These are phyloP conservation scores for Diaporthe batatas DNA, from an alignment of 2,329 filamentous ascomycete genomes.

Conservation along the genomic window DNA sequence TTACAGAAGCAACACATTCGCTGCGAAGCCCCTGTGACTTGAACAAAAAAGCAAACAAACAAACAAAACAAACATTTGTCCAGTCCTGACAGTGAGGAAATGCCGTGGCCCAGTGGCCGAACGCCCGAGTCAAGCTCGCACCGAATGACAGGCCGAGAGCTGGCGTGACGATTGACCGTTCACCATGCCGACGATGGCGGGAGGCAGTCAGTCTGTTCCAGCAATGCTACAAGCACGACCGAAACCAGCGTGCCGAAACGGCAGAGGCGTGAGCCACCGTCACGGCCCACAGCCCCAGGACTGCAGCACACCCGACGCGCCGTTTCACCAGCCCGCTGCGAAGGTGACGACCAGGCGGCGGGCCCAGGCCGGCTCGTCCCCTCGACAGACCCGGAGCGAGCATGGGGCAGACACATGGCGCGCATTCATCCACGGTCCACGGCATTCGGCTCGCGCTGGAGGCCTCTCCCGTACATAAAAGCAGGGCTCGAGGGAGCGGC, in stretches of 20 bases:
- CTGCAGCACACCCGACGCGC: conserved; percentile 19
- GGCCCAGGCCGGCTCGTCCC: conserved; percentile 26
- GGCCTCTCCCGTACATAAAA: conserved; percentile 4
- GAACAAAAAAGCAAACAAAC: no score
- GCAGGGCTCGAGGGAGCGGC: conserved; percentile 10
- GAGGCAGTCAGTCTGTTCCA: neutral
- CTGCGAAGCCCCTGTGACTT: neutral
- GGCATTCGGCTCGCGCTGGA: conserved; percentile 27
- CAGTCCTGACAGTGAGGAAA: neutral
- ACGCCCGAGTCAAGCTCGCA: neutral
- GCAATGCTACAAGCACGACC: neutral
- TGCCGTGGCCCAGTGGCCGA: neutral
- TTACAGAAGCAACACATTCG: neutral
- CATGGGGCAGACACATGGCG: conserved; percentile 26
- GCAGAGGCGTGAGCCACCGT: conserved; percentile 3
- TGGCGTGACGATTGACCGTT: neutral
- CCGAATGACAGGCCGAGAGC: neutral
- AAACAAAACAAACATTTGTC: no score
- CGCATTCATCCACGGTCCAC: conserved; percentile 10
- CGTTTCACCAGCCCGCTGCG: conserved; percentile 37
- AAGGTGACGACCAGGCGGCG: conserved; percentile 33
- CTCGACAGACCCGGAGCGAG: conserved; percentile 8
- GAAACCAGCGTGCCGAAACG: neutral
- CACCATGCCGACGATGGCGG: neutral
- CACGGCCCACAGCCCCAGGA: conserved; percentile 24